phyloP scores from a whole-genome alignment of 768 basidiomycete genomes.

The Lanmaoa rubissima region DNA sequence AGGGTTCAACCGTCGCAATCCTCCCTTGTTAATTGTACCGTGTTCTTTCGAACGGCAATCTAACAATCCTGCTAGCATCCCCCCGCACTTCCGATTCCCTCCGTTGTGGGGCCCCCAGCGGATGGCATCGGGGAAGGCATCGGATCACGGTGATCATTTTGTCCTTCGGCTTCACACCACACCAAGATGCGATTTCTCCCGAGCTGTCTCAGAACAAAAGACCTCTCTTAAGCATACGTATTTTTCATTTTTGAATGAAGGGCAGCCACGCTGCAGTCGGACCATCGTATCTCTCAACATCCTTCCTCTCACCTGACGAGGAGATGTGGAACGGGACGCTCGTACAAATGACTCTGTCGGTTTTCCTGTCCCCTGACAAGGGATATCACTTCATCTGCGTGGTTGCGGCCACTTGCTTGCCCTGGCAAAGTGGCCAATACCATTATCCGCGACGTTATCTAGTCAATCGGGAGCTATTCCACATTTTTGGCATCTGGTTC shows the following conservation, averaged over 20 bases:
- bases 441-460: too few relatives aligned
- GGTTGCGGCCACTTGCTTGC: neutral
- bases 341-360: neutral
- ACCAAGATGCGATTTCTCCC: neutral
- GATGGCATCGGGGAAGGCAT: neutral
- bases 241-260: neutral
- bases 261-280: neutral
- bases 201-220: neutral
- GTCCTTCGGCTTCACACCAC: neutral
- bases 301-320: too few relatives aligned
- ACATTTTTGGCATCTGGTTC: neutral
- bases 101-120: neutral
- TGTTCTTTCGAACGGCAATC: neutral
- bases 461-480: neutral
- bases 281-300: neutral
- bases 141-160: neutral
- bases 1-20: slow-evolving; percentile 47
- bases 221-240: neutral
- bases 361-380: too few relatives aligned
- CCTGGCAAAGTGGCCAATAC: neutral
- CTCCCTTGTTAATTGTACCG: slow-evolving; percentile 41
- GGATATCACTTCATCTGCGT: neutral
- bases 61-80: neutral
- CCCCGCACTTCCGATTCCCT: too few relatives aligned
- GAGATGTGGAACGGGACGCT: too few relatives aligned